Evolutionary conservation across 768 basidiomycete genomes (phyloP), one percentile per base, ranked within the genome.

Genomic region (Podaxis sp.): DNA sequence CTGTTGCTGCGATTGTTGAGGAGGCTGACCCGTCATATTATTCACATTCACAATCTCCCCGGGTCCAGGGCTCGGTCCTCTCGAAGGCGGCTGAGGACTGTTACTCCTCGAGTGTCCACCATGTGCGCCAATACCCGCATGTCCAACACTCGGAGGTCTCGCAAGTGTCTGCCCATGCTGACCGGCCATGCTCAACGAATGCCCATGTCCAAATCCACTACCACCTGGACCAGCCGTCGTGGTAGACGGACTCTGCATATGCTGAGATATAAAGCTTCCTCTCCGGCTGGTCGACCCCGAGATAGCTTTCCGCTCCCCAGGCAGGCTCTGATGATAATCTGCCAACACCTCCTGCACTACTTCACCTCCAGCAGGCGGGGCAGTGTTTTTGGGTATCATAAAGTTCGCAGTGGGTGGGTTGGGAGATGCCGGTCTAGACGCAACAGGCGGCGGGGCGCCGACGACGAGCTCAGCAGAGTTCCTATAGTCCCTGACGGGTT

Each of bases 311-410:
- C 84, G 78, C 72, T 97, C 96, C 3, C 94, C 95, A 6, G 95
- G 96, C 71, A 98, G 84, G 1, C 89, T 85, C 69, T 95, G 93
- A 28, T 88, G 84, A 70, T 98, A 98, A 66, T 87, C 82, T 0
- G 80, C 79, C 15, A 94, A 74, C 7, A 94, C 87, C n/a, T 87
- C 84, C 61, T 91, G 87, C 17, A 93, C 85, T 0, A 84, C 79
- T n/a, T 86, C 81, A 44, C 79, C 72, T 1, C 81, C 80, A 6
- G 79, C 64, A 2, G 81, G 75, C 33, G 78, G 76, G 3, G 75
- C 71, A 0, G 79, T 57, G 4, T 75, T 76, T 15, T 85, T 87
- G 6, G 91, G 87, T 52, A 87, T 83, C 84, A 90, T 92, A 71
- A 95, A 85, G 7, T 82, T 89, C 2, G 91, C 85, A n/a, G 80